Evolutionary conservation across 768 basidiomycete species (phyloP), one percentile per base, ranked within the genome.

Genomic region (Mycena belliarum): DNA sequence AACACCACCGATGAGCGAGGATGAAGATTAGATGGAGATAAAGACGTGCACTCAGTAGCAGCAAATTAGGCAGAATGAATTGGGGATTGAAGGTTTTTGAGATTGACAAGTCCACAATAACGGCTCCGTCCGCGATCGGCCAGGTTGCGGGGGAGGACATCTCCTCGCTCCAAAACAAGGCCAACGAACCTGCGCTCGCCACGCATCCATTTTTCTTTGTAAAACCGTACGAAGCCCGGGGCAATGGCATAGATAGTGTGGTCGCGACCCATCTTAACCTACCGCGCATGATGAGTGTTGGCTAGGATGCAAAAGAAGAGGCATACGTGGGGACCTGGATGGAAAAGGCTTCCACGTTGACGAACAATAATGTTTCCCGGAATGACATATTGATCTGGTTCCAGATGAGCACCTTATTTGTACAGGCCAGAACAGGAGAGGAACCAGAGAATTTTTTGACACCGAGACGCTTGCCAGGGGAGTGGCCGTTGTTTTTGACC

Each of bases 341-440:
- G 94, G 75, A 97, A 96, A 49, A 88, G 79, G 0, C 90, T 89
- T 10, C 97, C 97, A 62, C 97, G 83, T 72, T 99, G 97, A 43
- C 97, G 84, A 29, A 98, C 87, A 69, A 99, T 91, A 65, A 99
- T 98, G 76, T 96, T 93, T 41, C 97, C 97, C 10, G 97, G 93
- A 24, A 91, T 82, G 24, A 98, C 95, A 73, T 82, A 83, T 73
- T 98, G 88, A 69, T 97, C 96, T 98, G 59, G 48, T 56, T 44
- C 56, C 11, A 12, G 52, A 43, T 49, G 48, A 48, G 45, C 52
- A 55, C 23, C 51, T 33, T 20, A 11, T 3, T 49, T 10, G n/a
- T 5, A 28, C 21, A n/a, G 37, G 51, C 33, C 50, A n/a, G 54
- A 35, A 18, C 18, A 6, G 23, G 15, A 21, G 26, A 68, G 81